A percentile compares a stretch with the other conserved stretches of the same genome.
Conservation (phyloP, 2,329 filamentous ascomycete species). For the Ustulina deusta region DNA sequence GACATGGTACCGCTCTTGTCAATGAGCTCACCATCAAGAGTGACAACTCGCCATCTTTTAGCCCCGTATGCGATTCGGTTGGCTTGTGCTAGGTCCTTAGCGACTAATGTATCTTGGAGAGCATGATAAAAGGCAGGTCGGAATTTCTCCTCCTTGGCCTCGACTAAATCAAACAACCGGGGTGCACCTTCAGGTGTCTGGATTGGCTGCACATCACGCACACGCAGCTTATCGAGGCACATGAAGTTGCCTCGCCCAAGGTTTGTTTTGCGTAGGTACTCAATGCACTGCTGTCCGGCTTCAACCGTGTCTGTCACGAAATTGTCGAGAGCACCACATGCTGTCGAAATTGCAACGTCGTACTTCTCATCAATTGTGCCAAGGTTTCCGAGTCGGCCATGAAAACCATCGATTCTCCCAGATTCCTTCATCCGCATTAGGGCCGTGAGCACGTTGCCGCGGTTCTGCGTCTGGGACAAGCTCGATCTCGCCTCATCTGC, state of each 20-base stretch:
- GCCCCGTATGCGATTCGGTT: conserved; percentile 97
- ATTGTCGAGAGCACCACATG: conserved; percentile 90
- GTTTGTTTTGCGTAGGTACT: conserved; percentile 97
- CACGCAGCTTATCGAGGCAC: conserved; percentile 86
- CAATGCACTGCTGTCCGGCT: conserved; percentile 96
- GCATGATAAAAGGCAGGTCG: conserved; percentile 94
- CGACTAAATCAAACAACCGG: conserved; percentile 91
- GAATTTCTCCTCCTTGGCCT: conserved; percentile 88
- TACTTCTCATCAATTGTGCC: conserved; percentile 94
- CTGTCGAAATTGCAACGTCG: conserved; percentile 98
- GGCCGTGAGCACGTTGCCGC: conserved; percentile 90
- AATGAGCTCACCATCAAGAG: conserved; percentile 92
- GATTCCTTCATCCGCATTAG: conserved; percentile 96
- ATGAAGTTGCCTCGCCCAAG: conserved; percentile 98
- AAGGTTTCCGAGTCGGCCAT: conserved; percentile 92
- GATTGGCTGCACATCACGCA: conserved; percentile 81
- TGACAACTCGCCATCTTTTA: conserved; percentile 95
- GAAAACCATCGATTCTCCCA: conserved; percentile 95
- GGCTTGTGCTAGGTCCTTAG: conserved; percentile 91
- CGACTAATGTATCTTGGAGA: conserved; percentile 93
- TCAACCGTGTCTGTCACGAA: conserved; percentile 98
- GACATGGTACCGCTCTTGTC: conserved; percentile 99
- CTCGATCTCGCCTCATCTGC: conserved; percentile 95
- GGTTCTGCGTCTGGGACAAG: conserved; percentile 88
- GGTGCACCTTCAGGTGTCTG: conserved; percentile 93